These are phyloP conservation scores for Thermoascus crustaceus DNA, from an alignment of 2,329 filamentous ascomycete species.

Conservation along the genomic window DNA sequence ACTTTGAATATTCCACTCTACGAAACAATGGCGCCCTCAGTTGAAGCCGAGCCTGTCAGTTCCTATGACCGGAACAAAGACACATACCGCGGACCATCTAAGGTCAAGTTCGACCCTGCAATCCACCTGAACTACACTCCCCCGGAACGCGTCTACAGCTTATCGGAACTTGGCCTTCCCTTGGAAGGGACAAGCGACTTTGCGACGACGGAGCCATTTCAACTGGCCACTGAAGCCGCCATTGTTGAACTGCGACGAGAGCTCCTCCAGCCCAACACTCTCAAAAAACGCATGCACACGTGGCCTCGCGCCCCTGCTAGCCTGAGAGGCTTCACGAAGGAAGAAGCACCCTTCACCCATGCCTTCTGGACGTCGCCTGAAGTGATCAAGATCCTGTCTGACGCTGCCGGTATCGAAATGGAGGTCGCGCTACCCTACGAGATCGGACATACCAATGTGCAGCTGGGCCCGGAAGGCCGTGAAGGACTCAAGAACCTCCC, in stretches of 20 bases:
- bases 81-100: neutral
- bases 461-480: neutral
- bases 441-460: neutral
- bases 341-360: neutral
- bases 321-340: neutral
- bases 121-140: neutral
- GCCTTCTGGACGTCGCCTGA: neutral
- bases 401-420: neutral
- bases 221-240: neutral
- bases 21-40: neutral
- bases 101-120: neutral
- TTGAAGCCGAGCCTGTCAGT: neutral
- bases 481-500: conserved; percentile 4
- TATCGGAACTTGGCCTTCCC: neutral
- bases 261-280: neutral
- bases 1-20: too few species aligned
- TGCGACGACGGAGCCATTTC: neutral
- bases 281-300: neutral
- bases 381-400: neutral
- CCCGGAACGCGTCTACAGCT: neutral
- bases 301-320: neutral
- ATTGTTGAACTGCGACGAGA: neutral
- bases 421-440: neutral
- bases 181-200: neutral
- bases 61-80: neutral